Conservation (phyloP, 129 eudicot species). For the Centaurea solstitialis region DNA sequence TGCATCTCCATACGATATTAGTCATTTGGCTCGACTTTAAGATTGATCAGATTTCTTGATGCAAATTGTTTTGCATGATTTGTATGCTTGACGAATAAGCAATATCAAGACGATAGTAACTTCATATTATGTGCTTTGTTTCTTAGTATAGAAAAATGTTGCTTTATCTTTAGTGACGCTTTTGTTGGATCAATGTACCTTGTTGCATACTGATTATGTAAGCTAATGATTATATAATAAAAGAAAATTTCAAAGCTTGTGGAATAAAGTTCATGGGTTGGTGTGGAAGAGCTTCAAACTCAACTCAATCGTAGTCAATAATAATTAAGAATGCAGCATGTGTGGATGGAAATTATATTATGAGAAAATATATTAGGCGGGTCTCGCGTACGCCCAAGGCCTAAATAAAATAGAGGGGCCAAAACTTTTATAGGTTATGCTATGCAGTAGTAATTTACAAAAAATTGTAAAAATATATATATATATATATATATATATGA, state of each 20-base stretch:
- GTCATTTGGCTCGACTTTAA: slow-evolving; percentile 18
- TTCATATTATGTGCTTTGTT: not conserved
- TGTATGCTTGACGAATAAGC: not conserved
- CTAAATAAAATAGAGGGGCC: too few relatives aligned
- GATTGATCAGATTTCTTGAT: too few relatives aligned
- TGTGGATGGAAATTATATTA: too few relatives aligned
- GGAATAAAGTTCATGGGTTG: not conserved
- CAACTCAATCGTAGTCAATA: too few relatives aligned
- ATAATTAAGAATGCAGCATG: too few relatives aligned
- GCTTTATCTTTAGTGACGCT: not conserved
- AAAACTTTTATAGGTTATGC: too few relatives aligned
- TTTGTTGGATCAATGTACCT: not conserved
- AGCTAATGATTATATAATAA: not conserved
- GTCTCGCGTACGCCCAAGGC: too few relatives aligned
- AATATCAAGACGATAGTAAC: not conserved
- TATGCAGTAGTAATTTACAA: too few relatives aligned
- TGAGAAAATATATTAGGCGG: too few relatives aligned
- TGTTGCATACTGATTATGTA: not conserved
- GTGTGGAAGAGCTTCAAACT: not conserved
- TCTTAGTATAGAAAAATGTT: not conserved
- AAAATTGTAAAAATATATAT: too few relatives aligned
- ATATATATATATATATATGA: too few relatives aligned
- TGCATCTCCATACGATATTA: slow-evolving; percentile 22
- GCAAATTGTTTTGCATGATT: too few relatives aligned
- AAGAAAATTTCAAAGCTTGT: not conserved